These are phyloP conservation scores for Pezicula rhizophila DNA, from an alignment of 2,329 filamentous ascomycete species.

Conservation along the genomic window DNA sequence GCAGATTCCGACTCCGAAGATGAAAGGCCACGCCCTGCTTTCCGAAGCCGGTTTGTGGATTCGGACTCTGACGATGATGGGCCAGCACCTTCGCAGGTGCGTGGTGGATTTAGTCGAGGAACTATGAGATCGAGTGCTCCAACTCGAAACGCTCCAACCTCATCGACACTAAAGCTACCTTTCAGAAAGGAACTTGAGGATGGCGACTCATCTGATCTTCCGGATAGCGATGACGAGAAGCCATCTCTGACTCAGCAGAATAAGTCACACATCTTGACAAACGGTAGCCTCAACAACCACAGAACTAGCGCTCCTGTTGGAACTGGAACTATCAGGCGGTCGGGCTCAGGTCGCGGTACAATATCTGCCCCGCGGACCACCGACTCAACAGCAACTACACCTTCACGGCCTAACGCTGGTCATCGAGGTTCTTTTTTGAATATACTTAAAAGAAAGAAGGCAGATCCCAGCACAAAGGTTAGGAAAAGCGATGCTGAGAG, in stretches of 20 bases:
- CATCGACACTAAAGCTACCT: slow-evolving; percentile 43
- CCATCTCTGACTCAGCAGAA: slow-evolving; percentile 15
- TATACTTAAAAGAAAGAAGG: slow-evolving; percentile 60
- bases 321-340: slow-evolving; percentile 30
- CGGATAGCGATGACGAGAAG: slow-evolving; percentile 52
- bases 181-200: slow-evolving; percentile 41
- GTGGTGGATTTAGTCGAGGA: slow-evolving; percentile 2
- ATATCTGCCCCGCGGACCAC: slow-evolving; percentile 14
- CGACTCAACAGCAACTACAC: slow-evolving; percentile 1
- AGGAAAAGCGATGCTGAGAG: slow-evolving; percentile 50
- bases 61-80: slow-evolving; percentile 55
- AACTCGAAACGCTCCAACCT: slow-evolving; percentile 1
- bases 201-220: slow-evolving; percentile 54
- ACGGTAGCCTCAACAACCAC: slow-evolving; percentile 11
- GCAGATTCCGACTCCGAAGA: slow-evolving; percentile 29
- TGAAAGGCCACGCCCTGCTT: slow-evolving; percentile 22
- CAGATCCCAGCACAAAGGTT: slow-evolving; percentile 43
- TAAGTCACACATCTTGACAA: slow-evolving; percentile 6
- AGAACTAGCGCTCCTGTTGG: slow-evolving; percentile 12
- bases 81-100: slow-evolving; percentile 8
- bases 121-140: slow-evolving; percentile 16
- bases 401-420: slow-evolving; percentile 25
- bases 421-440: slow-evolving; percentile 48
- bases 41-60: slow-evolving; percentile 50
- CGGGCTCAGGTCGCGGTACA: slow-evolving; percentile 27